phyloP scores from a whole-genome alignment of 139 green algal genomes.

The Pleodorina starrii region DNA sequence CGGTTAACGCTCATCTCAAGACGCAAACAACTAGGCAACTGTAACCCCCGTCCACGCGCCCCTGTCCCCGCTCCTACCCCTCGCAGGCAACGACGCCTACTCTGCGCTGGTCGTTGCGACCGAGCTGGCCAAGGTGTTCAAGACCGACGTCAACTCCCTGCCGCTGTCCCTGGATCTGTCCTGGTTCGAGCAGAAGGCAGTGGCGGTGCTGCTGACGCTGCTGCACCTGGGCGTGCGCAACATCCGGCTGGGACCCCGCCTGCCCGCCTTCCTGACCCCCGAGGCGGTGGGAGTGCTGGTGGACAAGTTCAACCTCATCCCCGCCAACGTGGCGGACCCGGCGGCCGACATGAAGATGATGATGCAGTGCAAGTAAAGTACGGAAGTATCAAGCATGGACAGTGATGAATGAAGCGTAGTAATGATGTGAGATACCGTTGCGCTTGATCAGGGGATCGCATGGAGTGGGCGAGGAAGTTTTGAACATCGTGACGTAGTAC shows the following conservation, averaged over 20 bases:
- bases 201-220: slow-evolving; percentile 83
- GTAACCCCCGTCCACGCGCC: too few relatives aligned
- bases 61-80: too few relatives aligned
- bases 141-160: slow-evolving; percentile 81
- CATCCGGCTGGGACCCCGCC: slow-evolving; percentile 78
- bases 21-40: too few relatives aligned
- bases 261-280: slow-evolving; percentile 84
- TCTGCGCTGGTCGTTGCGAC: slow-evolving; percentile 77
- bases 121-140: slow-evolving; percentile 78
- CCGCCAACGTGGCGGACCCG: slow-evolving; percentile 69
- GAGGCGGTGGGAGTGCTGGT: slow-evolving; percentile 76
- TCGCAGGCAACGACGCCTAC: slow-evolving; percentile 70
- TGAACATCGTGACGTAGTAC: too few relatives aligned
- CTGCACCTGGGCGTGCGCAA: slow-evolving; percentile 83
- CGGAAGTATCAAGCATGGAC: not conserved
- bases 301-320: slow-evolving; percentile 75
- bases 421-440: too few relatives aligned
- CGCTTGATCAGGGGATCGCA: too few relatives aligned
- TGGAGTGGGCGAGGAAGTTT: not conserved
- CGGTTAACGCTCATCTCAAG: too few relatives aligned
- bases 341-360: slow-evolving; percentile 74
- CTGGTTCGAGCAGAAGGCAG: slow-evolving; percentile 89
- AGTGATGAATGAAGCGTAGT: not conserved
- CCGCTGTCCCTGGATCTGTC: slow-evolving; percentile 80
- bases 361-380: slow-evolving; percentile 68